These are phyloP conservation scores for Ogataea nitratoaversa DNA, from an alignment of 805 yeast genomes.

Conservation along the genomic window DNA sequence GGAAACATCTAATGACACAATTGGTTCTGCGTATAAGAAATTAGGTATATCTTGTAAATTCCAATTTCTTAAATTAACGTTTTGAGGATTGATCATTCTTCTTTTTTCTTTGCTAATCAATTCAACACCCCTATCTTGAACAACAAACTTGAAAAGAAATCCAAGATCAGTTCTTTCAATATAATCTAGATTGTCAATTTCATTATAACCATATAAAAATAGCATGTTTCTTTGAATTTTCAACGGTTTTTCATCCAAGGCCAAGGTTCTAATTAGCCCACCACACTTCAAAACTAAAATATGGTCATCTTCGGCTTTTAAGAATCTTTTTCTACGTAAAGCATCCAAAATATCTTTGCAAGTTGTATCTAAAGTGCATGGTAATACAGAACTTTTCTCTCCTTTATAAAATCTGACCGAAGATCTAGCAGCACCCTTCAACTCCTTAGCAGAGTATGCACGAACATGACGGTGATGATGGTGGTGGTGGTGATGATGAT, in stretches of 20 bases:
- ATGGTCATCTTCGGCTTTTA: constrained; percentile 66
- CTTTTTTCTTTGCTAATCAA: constrained; percentile 28
- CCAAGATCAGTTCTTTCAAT: constrained; percentile 83
- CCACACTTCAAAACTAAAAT: constrained; percentile 75
- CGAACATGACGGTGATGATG: constrained; percentile 15
- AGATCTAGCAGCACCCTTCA: constrained; percentile 29
- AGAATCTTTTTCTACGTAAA: constrained; percentile 73
- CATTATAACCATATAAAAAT: constrained; percentile 72
- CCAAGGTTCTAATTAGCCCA: constrained; percentile 66
- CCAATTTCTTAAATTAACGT: constrained; percentile 68
- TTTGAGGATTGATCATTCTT: constrained; percentile 55
- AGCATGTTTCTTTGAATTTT: constrained; percentile 71
- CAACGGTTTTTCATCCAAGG: constrained; percentile 70
- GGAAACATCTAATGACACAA: constrained; percentile 76
- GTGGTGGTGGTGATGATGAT: constrained; percentile 14
- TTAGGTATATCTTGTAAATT: constrained; percentile 83
- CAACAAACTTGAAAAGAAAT: constrained; percentile 75
- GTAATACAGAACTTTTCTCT: constrained; percentile 76
- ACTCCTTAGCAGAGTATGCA: constrained; percentile 19
- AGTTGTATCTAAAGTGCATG: constrained; percentile 74
- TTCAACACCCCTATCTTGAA: constrained; percentile 60
- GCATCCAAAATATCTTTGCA: constrained; percentile 68
- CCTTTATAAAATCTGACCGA: constrained; percentile 70
- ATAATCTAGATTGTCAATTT: constrained; percentile 69
- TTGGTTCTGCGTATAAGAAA: constrained; percentile 74